phyloP scores from a whole-genome alignment of 164 flowering plant genomes.

The Dillenia turbinata region DNA sequence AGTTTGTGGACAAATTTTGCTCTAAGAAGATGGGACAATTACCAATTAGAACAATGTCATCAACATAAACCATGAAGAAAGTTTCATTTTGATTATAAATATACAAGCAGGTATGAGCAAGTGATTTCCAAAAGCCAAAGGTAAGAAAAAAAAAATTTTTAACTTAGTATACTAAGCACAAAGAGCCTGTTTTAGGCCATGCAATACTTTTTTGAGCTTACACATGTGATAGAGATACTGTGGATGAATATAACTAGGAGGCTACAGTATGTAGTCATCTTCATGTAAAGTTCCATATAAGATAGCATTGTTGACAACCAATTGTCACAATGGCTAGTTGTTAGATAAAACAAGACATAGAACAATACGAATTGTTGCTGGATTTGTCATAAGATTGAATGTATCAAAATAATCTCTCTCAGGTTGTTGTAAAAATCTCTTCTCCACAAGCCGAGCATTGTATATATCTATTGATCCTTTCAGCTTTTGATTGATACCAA shows the following conservation, averaged over 20 bases:
- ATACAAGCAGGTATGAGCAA: conserved; percentile 1
- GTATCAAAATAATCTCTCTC: conserved; percentile 13
- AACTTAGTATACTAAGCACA: conserved; percentile 2
- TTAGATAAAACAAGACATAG: not conserved
- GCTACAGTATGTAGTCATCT: conserved; percentile 3
- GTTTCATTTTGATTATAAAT: too few relatives aligned
- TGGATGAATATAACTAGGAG: not conserved
- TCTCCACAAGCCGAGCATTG: conserved; percentile 18
- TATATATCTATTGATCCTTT: conserved; percentile 6
- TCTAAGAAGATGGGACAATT: not conserved
- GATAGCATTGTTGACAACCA: too few relatives aligned
- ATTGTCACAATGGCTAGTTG: conserved; percentile 1
- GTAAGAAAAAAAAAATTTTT: not conserved
- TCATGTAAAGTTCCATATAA: not conserved
- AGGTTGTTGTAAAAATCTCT: conserved; percentile 14
- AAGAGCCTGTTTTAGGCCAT: conserved; percentile 9
- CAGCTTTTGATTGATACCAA: conserved; percentile 1
- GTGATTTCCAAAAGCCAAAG: conserved; percentile 1
- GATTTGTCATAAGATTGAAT: conserved; percentile 11
- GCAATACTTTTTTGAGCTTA: not conserved
- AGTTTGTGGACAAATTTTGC: not conserved
- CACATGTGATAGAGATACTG: not conserved
- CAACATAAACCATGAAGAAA: not conserved
- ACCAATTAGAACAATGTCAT: not conserved
- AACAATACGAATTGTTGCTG: not conserved